Evolutionary conservation across 805 yeast genomes (phyloP).

Genomic region (Candida tammaniensis): DNA sequence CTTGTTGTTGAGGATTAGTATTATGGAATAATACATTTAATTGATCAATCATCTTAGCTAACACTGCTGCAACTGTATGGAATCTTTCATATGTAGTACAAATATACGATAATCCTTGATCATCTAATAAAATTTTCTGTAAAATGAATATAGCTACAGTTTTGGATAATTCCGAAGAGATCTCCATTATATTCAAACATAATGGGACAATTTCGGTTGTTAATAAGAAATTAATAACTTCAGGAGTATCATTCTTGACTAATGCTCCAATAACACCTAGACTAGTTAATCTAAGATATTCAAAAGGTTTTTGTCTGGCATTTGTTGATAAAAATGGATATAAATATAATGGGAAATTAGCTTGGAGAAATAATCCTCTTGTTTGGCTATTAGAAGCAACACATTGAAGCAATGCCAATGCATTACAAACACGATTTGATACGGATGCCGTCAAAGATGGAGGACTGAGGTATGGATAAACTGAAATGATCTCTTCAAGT

Average conservation of each 20-base stretch:
- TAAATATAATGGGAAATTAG: conserved; percentile 87
- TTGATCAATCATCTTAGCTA: conserved; percentile 86
- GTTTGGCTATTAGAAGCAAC: conserved; percentile 96
- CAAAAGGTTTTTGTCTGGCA: conserved; percentile 89
- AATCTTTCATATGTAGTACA: conserved; percentile 95
- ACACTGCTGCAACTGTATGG: conserved; percentile 87
- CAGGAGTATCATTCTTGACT: conserved; percentile 93
- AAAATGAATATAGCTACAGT: conserved; percentile 96
- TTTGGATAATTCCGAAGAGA: conserved; percentile 88
- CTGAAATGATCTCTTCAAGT: conserved; percentile 83
- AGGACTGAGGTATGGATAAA: conserved; percentile 86
- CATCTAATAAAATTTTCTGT: conserved; percentile 89
- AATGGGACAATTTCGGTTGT: conserved; percentile 97
- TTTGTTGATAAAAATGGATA: conserved; percentile 93
- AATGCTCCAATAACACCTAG: conserved; percentile 96
- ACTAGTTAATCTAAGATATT: conserved; percentile 86
- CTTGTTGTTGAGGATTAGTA: conserved; percentile 14
- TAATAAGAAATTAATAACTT: conserved; percentile 84
- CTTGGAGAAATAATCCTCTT: conserved; percentile 76
- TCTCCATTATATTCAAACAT: conserved; percentile 92
- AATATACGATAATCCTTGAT: conserved; percentile 84
- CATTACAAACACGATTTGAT: conserved; percentile 92
- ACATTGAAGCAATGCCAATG: conserved; percentile 90
- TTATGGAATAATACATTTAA: conserved; percentile 30
- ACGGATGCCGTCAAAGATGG: conserved; percentile 82